Base-by-base conservation (phyloP, 345 rosid genomes). In the Bruguiera parviflora region DNA sequence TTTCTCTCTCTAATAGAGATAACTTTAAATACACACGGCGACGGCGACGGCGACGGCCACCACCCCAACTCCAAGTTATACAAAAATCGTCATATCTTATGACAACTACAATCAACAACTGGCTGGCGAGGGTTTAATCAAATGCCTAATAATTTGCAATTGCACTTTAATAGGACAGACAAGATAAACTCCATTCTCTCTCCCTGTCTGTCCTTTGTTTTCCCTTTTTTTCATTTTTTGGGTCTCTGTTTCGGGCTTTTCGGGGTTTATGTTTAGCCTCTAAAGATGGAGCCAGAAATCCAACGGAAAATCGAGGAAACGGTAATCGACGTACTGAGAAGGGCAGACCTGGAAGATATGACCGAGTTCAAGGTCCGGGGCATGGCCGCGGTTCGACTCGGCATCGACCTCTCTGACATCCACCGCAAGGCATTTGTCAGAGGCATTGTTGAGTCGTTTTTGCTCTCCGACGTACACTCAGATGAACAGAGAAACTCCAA, bases 351-450 rank as follows among this genome's bases (percentile, higher is more conserved):
- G 83, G 87, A 82, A 24, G 81, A 71, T 16, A 81, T 88, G 81
- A 91, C 92, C 5, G 97, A 91, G 88, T 89, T 83, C 82, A 85
- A 86, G 68, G 84, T 89, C 83, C 86, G 97, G 35, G 55, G 68
- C 27, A 58, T 73, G 15, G 92, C 84, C 65, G 78, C 92, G 2
- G 77, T 78, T 75, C 84, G 69, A 33, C 87, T 89, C 61, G 89
- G 87, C 58, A 15, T 89, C 75, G 92, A 86, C 61, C 86, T 91
- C 58, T 80, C 87, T 0, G 80, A 63, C 15, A 11, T 64, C 24
- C 35, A 78, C 58, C 74, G 70, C 72, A 88, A 72, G 83, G 78
- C 56, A 63, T 79, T 85, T 9, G 71, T 93, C 43, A 80, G 97
- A 73, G 76, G 73, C 66, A 82, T 91, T 4, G 51, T 93, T 19